Evolutionary conservation across 1,284 basidiomycete genomes (phyloP).

Genomic region (Apiotrichum akiyoshidainum): DNA sequence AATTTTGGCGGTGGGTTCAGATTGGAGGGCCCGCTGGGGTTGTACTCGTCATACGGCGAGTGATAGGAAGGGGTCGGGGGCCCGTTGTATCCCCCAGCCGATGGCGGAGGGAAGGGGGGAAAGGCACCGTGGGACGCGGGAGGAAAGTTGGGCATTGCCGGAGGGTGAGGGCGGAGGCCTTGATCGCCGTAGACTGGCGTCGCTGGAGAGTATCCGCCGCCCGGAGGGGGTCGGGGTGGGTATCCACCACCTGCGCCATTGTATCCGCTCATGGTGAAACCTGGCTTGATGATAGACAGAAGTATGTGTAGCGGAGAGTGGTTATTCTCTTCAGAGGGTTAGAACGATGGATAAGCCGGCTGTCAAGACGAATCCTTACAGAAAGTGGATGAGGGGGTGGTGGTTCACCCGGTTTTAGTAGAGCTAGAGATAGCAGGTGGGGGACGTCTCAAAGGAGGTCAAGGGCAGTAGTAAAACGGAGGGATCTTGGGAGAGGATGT

Average conservation of each 20-base stretch:
- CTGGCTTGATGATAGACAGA: background rate
- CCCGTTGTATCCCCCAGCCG: background rate
- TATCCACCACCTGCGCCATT: slow-evolving; percentile 8
- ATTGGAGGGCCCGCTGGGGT: slow-evolving; percentile 8
- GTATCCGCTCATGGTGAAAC: slow-evolving; percentile 26
- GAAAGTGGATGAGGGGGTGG: background rate
- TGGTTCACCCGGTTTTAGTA: too few relatives aligned
- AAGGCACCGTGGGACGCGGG: slow-evolving; percentile 25
- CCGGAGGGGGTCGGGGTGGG: slow-evolving; percentile 2
- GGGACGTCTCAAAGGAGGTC: too few relatives aligned
- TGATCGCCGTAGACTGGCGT: slow-evolving; percentile 11
- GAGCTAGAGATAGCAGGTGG: too few relatives aligned
- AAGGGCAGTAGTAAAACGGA: too few relatives aligned
- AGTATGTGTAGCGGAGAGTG: too few relatives aligned
- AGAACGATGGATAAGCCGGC: slow-evolving; percentile 1
- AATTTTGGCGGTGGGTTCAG: slow-evolving; percentile 16
- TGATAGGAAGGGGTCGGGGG: slow-evolving; percentile 10
- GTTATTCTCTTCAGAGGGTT: background rate
- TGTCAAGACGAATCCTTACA: background rate
- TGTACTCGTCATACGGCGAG: slow-evolving; percentile 22
- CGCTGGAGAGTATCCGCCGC: slow-evolving; percentile 5
- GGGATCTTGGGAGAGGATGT: too few relatives aligned
- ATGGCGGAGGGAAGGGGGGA: slow-evolving; percentile 23
- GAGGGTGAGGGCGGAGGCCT: background rate
- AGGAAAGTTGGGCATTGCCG: slow-evolving; percentile 12